A percentile compares a stretch with the other conserved stretches of the same genome.
These are phyloP conservation scores for Cercospora sesami DNA, from an alignment of 2,329 filamentous ascomycete genomes.

Conservation along the genomic window DNA sequence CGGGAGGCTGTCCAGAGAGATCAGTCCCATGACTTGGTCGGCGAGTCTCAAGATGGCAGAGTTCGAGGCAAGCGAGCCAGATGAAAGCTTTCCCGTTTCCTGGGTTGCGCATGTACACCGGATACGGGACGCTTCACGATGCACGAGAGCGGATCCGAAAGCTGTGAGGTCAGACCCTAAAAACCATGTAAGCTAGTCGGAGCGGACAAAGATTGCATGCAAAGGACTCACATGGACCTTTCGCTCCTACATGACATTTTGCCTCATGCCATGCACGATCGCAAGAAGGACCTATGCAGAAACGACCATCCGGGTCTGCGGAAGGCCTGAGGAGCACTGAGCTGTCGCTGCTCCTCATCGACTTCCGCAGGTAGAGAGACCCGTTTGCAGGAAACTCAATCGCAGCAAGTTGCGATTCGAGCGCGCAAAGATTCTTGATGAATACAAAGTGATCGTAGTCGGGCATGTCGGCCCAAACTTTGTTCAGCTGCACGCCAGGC, in stretches of 20 bases:
- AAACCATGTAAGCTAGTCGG: not conserved
- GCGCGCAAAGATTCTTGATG: slow-evolving; percentile 10
- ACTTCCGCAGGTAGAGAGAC: not conserved
- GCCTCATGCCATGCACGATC: not conserved
- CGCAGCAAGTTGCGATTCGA: slow-evolving; percentile 11
- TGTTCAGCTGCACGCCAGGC: slow-evolving; percentile 37
- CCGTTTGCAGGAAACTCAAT: slow-evolving; percentile 4
- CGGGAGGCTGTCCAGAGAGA: slow-evolving; percentile 6
- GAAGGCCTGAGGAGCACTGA: not conserved
- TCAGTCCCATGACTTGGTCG: not conserved
- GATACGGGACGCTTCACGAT: not conserved
- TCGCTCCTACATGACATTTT: not conserved
- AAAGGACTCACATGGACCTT: not conserved
- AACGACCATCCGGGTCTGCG: not conserved
- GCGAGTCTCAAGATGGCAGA: not conserved
- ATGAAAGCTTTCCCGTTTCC: not conserved
- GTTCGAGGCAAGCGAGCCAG: slow-evolving; percentile 3
- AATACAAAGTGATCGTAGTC: slow-evolving; percentile 2
- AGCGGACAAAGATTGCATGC: too few relatives aligned
- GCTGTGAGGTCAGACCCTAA: not conserved
- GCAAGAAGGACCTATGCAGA: not conserved
- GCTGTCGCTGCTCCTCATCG: not conserved
- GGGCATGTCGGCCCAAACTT: slow-evolving; percentile 31
- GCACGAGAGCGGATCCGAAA: not conserved
- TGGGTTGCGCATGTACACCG: not conserved